Base-by-base conservation (phyloP, 805 yeast species). In the Cyberlindnera mycetangii region DNA sequence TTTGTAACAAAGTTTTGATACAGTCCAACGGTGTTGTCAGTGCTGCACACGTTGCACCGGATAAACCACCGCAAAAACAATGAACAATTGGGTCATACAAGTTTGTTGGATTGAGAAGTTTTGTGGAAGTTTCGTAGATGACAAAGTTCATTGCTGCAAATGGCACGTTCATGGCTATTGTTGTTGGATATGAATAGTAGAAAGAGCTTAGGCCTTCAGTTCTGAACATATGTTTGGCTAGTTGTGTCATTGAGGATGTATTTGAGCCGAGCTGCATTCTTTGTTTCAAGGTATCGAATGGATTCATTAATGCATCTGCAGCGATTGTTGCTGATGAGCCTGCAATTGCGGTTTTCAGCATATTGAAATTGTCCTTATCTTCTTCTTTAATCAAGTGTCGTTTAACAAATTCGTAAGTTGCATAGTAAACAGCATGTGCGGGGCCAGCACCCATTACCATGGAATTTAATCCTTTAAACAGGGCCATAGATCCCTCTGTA, bases 371-470 rank as follows among this genome's bases (percentile, higher is more conserved):
- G 22, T 61, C 58, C 20, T 50, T 50, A 34, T 66, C 65, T 20
- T 63, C 57, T 15, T 65, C 64, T 32, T 59, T 56, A 35, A 70
- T 68, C 20, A 70, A 44, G 7, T 55, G 52, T 37, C 65, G 57
- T 51, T 69, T 76, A 30, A 89, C 75, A 40, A 81, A 74, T 66
- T 92, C 99, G 65, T 89, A 93, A 4, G 93, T 95, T n/a, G 90
- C 82, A 63, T 89, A 92, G 67, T 93, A 92, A 7, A 93, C 85
- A 4, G 98, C 98, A 68, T 92, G 99, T 3, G 98, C 97, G 3
- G 99, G 99, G 7, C 99, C 99, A n/a, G 99, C 97, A 31, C 99
- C 99, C 49, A 92, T 61, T 3, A 89, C 82, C 48, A 93, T 95
- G 1, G 96, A 85, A 19, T 89, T 82, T 15, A 92, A 87, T 44